Evolutionary conservation across 306 rosid genomes (phyloP).

Genomic region (Lathyrus oleraceus): DNA sequence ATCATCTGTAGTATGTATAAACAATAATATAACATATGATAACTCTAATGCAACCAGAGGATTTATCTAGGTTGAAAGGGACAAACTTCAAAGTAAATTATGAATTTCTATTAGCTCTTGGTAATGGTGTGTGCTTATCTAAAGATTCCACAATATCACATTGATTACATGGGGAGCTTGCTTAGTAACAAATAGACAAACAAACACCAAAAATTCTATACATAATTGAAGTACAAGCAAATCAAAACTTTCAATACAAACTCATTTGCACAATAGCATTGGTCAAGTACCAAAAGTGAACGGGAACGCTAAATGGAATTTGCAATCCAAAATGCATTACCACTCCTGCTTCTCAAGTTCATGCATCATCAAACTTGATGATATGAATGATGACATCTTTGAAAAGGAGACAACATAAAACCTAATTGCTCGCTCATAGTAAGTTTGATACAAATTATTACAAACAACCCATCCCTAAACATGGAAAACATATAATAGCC

Average conservation of each 20-base stretch:
- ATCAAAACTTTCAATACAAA: neutral
- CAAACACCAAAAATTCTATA: neutral
- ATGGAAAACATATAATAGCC: neutral
- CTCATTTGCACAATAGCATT: conserved; percentile 10
- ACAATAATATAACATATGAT: conserved; percentile 25
- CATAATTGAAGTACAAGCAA: neutral
- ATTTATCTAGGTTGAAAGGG: neutral
- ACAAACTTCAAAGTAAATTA: neutral
- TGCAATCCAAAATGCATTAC: conserved; percentile 16
- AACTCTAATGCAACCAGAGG: neutral
- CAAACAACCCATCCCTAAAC: neutral
- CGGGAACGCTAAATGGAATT: neutral
- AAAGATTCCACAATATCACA: too few relatives aligned
- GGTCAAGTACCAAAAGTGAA: neutral
- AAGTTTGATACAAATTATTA: neutral
- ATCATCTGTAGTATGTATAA: neutral
- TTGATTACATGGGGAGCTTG: conserved; percentile 7
- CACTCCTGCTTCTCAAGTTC: conserved; percentile 2
- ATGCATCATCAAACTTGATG: neutral
- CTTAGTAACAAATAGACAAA: conserved; percentile 18
- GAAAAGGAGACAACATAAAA: conserved; percentile 3
- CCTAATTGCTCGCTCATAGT: neutral
- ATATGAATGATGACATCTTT: conserved; percentile 6
- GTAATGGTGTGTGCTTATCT: too few relatives aligned
- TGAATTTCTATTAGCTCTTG: conserved; percentile 18